A percentile compares a stretch with the other conserved stretches of the same genome.
These are phyloP conservation scores for Straminergon stramineum DNA, from an alignment of 225 moss, liverwort and hornwort species.

Conservation along the genomic window DNA sequence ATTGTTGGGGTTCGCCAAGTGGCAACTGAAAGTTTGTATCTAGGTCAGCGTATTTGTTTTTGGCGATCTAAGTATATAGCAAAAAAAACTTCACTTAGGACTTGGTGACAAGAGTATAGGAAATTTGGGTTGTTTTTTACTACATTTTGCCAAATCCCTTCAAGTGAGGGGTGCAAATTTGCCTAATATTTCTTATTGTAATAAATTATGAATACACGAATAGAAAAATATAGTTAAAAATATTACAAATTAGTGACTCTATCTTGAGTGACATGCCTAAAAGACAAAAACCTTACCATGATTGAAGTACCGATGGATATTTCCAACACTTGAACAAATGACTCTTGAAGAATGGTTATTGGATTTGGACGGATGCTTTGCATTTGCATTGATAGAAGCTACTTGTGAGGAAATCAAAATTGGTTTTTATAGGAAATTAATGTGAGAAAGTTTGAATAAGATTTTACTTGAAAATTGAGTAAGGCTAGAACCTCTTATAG, in stretches of 20 bases:
- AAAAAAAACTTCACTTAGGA: neutral
- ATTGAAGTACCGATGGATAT: neutral
- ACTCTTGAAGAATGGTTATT: neutral
- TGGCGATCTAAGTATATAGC: neutral
- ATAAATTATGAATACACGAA: neutral
- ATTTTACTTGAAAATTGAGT: neutral
- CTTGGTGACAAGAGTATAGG: fast-evolving
- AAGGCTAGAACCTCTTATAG: fast-evolving
- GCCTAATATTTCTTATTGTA: neutral
- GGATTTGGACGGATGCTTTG: fast-evolving
- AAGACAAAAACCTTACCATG: fast-evolving
- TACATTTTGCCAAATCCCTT: neutral
- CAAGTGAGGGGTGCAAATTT: fast-evolving
- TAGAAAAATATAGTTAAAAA: neutral
- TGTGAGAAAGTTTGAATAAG: neutral
- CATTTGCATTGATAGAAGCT: neutral
- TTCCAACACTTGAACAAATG: fast-evolving
- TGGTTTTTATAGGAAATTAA: neutral
- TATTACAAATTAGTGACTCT: neutral
- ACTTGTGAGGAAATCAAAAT: neutral
- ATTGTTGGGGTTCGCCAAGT: neutral
- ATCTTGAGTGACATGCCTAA: fast-evolving
- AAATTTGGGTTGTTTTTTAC: neutral
- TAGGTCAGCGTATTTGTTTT: neutral
- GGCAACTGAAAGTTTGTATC: neutral